phyloP scores from a whole-genome alignment of 2,329 filamentous ascomycete genomes.

The Fonsecaea nubica region DNA sequence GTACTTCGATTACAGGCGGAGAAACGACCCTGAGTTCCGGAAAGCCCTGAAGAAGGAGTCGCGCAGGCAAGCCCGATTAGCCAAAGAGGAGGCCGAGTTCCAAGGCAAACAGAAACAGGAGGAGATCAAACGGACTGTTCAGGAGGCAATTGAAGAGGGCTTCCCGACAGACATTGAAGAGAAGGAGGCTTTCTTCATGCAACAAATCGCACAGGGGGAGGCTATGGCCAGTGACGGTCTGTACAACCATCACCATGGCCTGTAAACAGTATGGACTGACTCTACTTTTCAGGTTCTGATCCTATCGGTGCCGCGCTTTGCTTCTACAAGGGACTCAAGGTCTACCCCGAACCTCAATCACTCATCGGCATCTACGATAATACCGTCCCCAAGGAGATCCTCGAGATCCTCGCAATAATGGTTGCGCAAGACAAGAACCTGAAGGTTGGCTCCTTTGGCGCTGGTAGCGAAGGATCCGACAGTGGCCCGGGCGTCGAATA shows the following conservation, averaged over 20 bases:
- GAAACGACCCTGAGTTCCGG: slow-evolving; percentile 68
- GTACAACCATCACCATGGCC: slow-evolving; percentile 39
- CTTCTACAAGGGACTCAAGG: slow-evolving; percentile 98
- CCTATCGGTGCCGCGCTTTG: slow-evolving; percentile 83
- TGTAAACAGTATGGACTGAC: slow-evolving; percentile 27
- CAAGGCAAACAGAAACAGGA: slow-evolving; percentile 60
- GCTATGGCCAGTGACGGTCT: slow-evolving; percentile 80
- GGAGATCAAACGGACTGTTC: slow-evolving; percentile 75
- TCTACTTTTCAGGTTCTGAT: slow-evolving; percentile 45
- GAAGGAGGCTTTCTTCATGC: slow-evolving; percentile 95
- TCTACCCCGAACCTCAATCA: slow-evolving; percentile 91
- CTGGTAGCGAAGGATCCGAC: slow-evolving; percentile 37
- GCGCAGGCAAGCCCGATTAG: slow-evolving; percentile 53
- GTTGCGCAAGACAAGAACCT: slow-evolving; percentile 85
- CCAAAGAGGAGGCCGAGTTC: slow-evolving; percentile 56
- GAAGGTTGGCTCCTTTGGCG: slow-evolving; percentile 59
- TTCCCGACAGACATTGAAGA: slow-evolving; percentile 91
- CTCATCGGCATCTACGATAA: slow-evolving; percentile 98
- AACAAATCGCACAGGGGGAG: slow-evolving; percentile 90
- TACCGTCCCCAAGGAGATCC: slow-evolving; percentile 95
- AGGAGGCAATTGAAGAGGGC: slow-evolving; percentile 85
- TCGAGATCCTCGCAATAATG: slow-evolving; percentile 97
- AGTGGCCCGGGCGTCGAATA: slow-evolving; percentile 40
- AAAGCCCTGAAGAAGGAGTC: slow-evolving; percentile 61
- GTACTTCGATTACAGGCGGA: slow-evolving; percentile 71